Evolutionary conservation across 768 basidiomycete species (phyloP).

Genomic region (Rhizopogon rudus): DNA sequence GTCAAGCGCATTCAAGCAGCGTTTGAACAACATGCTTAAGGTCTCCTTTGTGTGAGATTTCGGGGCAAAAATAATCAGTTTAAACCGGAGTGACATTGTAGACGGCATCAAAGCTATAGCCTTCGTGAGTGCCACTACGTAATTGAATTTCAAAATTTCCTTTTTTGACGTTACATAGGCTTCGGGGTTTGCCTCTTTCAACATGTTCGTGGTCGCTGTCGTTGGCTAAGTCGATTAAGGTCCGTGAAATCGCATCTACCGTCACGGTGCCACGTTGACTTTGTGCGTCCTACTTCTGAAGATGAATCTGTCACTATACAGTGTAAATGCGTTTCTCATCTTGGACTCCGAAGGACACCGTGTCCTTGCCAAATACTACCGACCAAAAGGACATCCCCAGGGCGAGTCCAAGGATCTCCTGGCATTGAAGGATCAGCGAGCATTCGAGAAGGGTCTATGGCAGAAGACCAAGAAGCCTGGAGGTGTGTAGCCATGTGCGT

Average conservation of each 20-base stretch:
- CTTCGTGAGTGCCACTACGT: too few relatives aligned
- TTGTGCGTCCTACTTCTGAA: neutral
- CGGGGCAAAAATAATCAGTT: slow-evolving; percentile 49
- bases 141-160: slow-evolving; percentile 19
- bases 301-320: slow-evolving; percentile 84
- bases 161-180: neutral
- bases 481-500: slow-evolving; percentile 44
- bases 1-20: slow-evolving; percentile 40
- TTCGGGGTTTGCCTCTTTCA: neutral
- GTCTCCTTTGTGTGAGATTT: slow-evolving; percentile 33
- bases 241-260: neutral
- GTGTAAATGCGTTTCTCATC: slow-evolving; percentile 80
- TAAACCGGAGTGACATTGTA: slow-evolving; percentile 28
- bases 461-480: slow-evolving; percentile 94
- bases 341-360: slow-evolving; percentile 96
- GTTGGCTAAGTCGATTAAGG: neutral
- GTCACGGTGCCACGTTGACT: neutral
- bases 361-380: slow-evolving; percentile 94
- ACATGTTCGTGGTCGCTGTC: neutral
- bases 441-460: slow-evolving; percentile 93
- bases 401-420: slow-evolving; percentile 59
- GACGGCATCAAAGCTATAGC: slow-evolving; percentile 1
- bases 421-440: slow-evolving; percentile 86
- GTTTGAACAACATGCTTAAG: slow-evolving; percentile 42
- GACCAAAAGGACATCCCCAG: slow-evolving; percentile 58